Percentiles rank a stretch among this genome's conserved stretches.
Evolutionary conservation across 2,329 filamentous ascomycete genomes (phyloP).

Genomic region (Whalleya microplaca): DNA sequence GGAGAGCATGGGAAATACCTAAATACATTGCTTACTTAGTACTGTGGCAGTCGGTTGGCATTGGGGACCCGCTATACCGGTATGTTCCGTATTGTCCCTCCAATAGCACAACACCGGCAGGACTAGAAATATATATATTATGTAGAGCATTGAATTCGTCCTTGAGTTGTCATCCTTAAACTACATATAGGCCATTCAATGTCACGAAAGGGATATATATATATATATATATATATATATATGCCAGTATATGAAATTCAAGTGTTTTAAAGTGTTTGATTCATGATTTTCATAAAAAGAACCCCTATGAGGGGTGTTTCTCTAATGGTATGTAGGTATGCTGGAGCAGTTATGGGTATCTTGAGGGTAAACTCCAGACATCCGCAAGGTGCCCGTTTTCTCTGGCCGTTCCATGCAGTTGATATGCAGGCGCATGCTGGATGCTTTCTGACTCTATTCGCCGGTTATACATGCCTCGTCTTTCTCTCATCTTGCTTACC

Average conservation of each 20-base stretch:
- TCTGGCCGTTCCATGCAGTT: conserved; percentile 12
- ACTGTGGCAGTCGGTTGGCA: no score
- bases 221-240: no score
- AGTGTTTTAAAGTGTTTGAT: neutral
- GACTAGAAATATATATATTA: no score
- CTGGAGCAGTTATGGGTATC: conserved; percentile 32
- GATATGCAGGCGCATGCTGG: conserved; percentile 12
- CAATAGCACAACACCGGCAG: neutral
- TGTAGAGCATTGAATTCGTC: neutral
- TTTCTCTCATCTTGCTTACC: neutral
- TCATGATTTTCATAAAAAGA: conserved; percentile 17
- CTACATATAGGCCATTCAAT: no score
- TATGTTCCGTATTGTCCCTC: no score
- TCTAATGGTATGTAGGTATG: conserved; percentile 18
- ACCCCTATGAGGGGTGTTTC: conserved; percentile 16
- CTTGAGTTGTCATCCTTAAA: no score
- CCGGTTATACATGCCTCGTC: conserved; percentile 1
- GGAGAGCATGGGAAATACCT: neutral
- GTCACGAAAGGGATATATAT: no score
- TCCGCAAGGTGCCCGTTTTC: conserved; percentile 25
- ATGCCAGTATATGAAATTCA: no score
- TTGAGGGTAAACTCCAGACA: conserved; percentile 30
- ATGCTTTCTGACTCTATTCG: conserved; percentile 10
- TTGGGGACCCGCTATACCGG: no score
- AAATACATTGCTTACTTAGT: neutral